Evolutionary conservation across 768 basidiomycete species (phyloP).

Genomic region (Tephrocybe sp.): DNA sequence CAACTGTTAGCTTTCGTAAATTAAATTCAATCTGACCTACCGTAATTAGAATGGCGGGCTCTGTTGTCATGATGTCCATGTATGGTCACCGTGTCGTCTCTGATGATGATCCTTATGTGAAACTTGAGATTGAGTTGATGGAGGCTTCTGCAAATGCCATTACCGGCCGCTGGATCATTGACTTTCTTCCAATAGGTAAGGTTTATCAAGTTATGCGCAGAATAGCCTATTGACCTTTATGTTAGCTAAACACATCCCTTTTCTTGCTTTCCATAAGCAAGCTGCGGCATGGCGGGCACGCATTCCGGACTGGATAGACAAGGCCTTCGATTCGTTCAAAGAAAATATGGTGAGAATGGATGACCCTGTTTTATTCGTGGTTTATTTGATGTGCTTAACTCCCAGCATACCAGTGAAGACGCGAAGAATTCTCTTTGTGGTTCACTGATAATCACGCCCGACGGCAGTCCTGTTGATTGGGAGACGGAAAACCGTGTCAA

Average conservation of each 20-base stretch:
- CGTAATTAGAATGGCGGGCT: conserved; percentile 15
- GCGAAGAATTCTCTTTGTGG: conserved; percentile 18
- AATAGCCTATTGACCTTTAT: neutral
- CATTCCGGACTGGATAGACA: conserved; percentile 17
- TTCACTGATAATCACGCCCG: conserved; percentile 16
- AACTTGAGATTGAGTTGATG: conserved; percentile 18
- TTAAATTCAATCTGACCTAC: neutral
- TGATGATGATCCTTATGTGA: conserved; percentile 16
- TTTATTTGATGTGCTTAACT: too few relatives aligned
- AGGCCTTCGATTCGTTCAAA: conserved; percentile 14
- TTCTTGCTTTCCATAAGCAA: conserved; percentile 12
- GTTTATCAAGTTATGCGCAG: neutral
- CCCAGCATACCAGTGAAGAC: conserved; percentile 16
- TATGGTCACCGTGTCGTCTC: conserved; percentile 17
- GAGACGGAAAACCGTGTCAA: conserved; percentile 18
- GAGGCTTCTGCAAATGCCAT: conserved; percentile 17
- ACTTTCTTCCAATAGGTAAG: conserved; percentile 14
- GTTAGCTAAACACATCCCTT: conserved; percentile 14
- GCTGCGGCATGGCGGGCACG: conserved; percentile 15
- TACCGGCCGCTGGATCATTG: conserved; percentile 17
- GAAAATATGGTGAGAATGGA: conserved; percentile 11
- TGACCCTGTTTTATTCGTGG: neutral
- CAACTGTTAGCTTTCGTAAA: neutral
- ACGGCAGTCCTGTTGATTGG: conserved; percentile 13
- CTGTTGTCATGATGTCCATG: conserved; percentile 20